Evolutionary conservation across 306 rosid species (phyloP).

Genomic region (Acacia crassicarpa): DNA sequence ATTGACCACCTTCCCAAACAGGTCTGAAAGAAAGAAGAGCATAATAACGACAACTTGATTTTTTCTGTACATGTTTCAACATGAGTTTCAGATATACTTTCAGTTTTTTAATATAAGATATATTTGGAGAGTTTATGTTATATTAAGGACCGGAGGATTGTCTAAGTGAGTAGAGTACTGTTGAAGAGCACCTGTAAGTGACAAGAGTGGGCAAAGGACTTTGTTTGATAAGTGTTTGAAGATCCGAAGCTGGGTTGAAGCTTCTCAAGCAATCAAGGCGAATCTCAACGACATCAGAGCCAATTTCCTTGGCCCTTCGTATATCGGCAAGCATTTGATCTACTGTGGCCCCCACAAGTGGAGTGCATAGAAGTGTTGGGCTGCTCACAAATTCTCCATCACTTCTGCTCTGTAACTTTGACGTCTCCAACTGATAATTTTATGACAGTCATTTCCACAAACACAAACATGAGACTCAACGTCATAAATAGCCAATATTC

Average conservation of each 20-base stretch:
- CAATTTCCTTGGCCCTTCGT: slow-evolving; percentile 47
- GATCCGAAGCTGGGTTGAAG: slow-evolving; percentile 36
- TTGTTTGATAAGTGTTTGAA: slow-evolving; percentile 37
- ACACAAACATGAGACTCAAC: background rate
- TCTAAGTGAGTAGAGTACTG: no score
- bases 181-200: slow-evolving; percentile 38
- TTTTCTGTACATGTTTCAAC: background rate
- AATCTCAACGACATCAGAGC: slow-evolving; percentile 52
- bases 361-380: slow-evolving; percentile 46
- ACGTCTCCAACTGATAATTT: slow-evolving; percentile 21
- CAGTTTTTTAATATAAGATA: no score
- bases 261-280: slow-evolving; percentile 45
- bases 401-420: slow-evolving; percentile 18
- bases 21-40: slow-evolving; percentile 29
- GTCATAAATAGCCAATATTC: background rate
- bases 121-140: no score
- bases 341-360: slow-evolving; percentile 38
- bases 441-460: background rate
- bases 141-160: no score
- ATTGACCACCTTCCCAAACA: slow-evolving; percentile 49
- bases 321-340: slow-evolving; percentile 46
- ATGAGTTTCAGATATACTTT: no score
- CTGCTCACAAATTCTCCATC: slow-evolving; percentile 26
- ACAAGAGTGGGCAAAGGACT: slow-evolving; percentile 50
- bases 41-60: background rate